Percentiles rank a stretch among this genome's conserved stretches.
These are phyloP conservation scores for Stagonosporopsis vannaccii DNA, from an alignment of 2,329 filamentous ascomycete species.

Conservation along the genomic window DNA sequence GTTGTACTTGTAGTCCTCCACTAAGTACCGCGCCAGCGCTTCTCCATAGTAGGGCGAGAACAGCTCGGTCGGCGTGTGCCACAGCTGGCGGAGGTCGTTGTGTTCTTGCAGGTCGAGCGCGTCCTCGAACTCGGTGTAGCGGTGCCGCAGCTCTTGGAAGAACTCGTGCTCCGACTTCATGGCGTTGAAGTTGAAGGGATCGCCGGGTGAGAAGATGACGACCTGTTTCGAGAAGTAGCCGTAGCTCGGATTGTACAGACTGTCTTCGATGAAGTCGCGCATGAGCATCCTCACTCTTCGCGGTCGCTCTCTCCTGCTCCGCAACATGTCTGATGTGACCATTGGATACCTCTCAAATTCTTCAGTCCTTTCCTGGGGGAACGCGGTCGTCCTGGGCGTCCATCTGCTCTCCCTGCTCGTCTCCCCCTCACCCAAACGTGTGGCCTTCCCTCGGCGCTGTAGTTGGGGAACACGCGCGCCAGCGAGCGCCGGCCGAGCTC, in stretches of 20 bases:
- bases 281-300: slow-evolving; percentile 94
- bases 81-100: slow-evolving; percentile 84
- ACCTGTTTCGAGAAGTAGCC: slow-evolving; percentile 97
- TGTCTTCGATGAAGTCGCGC: slow-evolving; percentile 97
- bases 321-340: slow-evolving; percentile 83
- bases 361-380: slow-evolving; percentile 77
- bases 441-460: slow-evolving; percentile 43
- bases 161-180: slow-evolving; percentile 89
- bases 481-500: slow-evolving; percentile 46
- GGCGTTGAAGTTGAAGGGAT: slow-evolving; percentile 85
- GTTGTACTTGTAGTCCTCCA: slow-evolving; percentile 94
- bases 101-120: slow-evolving; percentile 75
- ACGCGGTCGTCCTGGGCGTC: slow-evolving; percentile 81
- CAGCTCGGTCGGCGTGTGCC: slow-evolving; percentile 98
- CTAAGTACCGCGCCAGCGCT: slow-evolving; percentile 92
- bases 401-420: slow-evolving; percentile 73
- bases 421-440: slow-evolving; percentile 38
- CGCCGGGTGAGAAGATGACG: slow-evolving; percentile 91
- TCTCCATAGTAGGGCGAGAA: slow-evolving; percentile 97
- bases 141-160: slow-evolving; percentile 74
- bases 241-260: slow-evolving; percentile 91
- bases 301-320: slow-evolving; percentile 76
- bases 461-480: slow-evolving; percentile 43
- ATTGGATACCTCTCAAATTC: slow-evolving; percentile 85
- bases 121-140: slow-evolving; percentile 92